Percentiles rank a stretch among this genome's conserved stretches.
Evolutionary conservation across 1,284 basidiomycete genomes (phyloP).

Genomic region (Dichomitus squalens): DNA sequence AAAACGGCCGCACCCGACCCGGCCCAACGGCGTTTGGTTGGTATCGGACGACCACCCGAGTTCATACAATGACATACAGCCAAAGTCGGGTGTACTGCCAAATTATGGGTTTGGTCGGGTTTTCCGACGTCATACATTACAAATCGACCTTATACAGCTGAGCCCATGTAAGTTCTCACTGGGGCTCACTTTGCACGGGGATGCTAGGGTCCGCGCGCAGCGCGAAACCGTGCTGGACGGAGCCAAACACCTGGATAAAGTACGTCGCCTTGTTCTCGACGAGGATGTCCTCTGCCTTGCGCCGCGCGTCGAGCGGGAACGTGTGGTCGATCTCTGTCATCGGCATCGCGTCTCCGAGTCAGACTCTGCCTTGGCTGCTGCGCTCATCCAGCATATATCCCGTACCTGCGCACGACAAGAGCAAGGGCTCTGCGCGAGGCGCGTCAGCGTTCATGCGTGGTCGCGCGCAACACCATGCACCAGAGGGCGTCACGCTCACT

Average conservation of each 20-base stretch:
- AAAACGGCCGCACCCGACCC: no score
- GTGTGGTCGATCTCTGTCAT: conserved; percentile 46
- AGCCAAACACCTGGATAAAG: conserved; percentile 51
- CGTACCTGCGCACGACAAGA: conserved; percentile 19
- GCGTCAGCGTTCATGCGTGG: background rate
- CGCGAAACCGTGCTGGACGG: conserved; percentile 49
- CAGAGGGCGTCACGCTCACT: conserved; percentile 36
- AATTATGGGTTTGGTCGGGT: no score
- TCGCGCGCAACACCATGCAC: background rate
- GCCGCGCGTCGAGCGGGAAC: conserved; percentile 44
- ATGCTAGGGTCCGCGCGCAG: conserved; percentile 41
- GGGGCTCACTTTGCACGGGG: conserved; percentile 46
- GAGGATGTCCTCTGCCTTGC: conserved; percentile 49
- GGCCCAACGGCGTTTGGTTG: no score
- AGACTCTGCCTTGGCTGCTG: no score
- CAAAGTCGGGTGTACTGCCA: no score
- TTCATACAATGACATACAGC: no score
- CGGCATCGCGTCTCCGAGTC: no score
- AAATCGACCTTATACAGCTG: no score
- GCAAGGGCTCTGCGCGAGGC: conserved; percentile 12
- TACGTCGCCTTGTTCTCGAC: conserved; percentile 46
- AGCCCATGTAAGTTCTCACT: no score
- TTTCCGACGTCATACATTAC: no score
- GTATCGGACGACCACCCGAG: no score
- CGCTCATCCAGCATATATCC: no score